Percentiles rank a stretch among this genome's conserved stretches.
These are phyloP conservation scores for Babesia divergens DNA, from an alignment of 169 alveolate species.

Conservation along the genomic window DNA sequence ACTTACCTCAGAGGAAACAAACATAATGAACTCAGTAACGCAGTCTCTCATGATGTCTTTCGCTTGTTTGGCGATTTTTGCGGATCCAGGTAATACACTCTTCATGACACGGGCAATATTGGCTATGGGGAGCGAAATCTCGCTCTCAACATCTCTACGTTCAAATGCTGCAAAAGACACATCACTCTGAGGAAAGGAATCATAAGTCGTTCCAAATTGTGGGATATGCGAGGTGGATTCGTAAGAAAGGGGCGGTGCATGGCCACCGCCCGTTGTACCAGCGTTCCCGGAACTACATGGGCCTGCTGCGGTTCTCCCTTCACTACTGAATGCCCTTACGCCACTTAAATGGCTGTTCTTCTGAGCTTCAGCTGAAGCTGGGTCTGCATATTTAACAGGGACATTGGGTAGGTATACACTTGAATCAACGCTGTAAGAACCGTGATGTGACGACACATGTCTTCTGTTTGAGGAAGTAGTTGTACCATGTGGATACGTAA, in stretches of 20 bases:
- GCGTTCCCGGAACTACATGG: too few relatives aligned
- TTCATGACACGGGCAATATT: slow-evolving; percentile 93
- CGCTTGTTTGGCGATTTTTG: slow-evolving; percentile 91
- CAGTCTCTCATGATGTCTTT: slow-evolving; percentile 93
- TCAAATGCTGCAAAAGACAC: slow-evolving; percentile 14
- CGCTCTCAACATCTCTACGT: slow-evolving; percentile 5
- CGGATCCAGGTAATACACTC: slow-evolving; percentile 87
- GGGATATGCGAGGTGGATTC: slow-evolving; percentile 10
- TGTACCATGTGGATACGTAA: too few relatives aligned
- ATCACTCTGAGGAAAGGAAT: neutral
- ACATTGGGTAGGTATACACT: too few relatives aligned
- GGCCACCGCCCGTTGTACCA: neutral
- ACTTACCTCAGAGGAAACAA: slow-evolving; percentile 87
- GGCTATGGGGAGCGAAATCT: slow-evolving; percentile 87
- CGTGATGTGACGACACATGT: too few relatives aligned
- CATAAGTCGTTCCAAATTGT: neutral
- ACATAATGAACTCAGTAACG: slow-evolving; percentile 92
- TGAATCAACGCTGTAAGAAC: too few relatives aligned
- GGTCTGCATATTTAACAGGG: too few relatives aligned
- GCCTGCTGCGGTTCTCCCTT: too few relatives aligned
- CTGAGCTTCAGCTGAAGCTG: too few relatives aligned
- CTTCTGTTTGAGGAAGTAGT: too few relatives aligned
- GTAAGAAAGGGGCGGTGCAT: neutral
- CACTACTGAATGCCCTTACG: too few relatives aligned
- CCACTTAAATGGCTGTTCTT: too few relatives aligned